phyloP scores from a whole-genome alignment of 192 early-diverging fungal species.

The Coemansia sp. region DNA sequence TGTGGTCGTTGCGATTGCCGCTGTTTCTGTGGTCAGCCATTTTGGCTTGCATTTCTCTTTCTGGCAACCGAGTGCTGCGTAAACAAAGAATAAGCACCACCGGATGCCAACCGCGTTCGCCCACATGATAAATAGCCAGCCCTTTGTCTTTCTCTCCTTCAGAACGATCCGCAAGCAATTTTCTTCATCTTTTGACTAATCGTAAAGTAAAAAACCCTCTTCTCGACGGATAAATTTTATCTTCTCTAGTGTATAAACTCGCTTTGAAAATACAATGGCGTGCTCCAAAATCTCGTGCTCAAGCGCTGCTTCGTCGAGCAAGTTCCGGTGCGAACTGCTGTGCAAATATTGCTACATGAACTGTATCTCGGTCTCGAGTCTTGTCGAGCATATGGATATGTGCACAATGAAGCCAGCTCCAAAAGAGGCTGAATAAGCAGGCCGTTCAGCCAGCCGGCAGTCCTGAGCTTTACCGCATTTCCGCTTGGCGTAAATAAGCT shows the following conservation, averaged over 20 bases:
- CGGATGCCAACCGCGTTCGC: neutral
- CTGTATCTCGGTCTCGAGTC: slow-evolving; percentile 15
- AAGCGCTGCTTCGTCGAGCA: slow-evolving; percentile 21
- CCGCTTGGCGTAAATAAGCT: neutral
- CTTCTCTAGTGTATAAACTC: neutral
- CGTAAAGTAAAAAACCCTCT: neutral
- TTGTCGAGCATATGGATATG: slow-evolving; percentile 37
- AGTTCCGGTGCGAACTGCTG: slow-evolving; percentile 37
- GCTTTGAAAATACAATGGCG: slow-evolving; percentile 20
- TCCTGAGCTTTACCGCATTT: neutral
- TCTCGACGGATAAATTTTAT: neutral
- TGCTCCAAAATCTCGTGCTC: slow-evolving; percentile 23
- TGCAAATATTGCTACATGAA: slow-evolving; percentile 36
- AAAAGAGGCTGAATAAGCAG: neutral
- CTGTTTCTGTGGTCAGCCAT: neutral
- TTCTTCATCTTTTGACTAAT: neutral
- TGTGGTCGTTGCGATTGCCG: too few species aligned
- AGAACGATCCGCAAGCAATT: neutral
- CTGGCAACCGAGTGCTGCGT: neutral
- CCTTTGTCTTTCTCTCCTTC: neutral
- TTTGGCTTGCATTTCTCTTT: neutral
- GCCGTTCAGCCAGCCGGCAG: neutral
- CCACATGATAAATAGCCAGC: neutral
- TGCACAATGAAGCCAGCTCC: slow-evolving; percentile 14
- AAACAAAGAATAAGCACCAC: neutral